Conservation (phyloP, 371 early-diverging fungal genomes). For the Lichtheimia ornata region DNA sequence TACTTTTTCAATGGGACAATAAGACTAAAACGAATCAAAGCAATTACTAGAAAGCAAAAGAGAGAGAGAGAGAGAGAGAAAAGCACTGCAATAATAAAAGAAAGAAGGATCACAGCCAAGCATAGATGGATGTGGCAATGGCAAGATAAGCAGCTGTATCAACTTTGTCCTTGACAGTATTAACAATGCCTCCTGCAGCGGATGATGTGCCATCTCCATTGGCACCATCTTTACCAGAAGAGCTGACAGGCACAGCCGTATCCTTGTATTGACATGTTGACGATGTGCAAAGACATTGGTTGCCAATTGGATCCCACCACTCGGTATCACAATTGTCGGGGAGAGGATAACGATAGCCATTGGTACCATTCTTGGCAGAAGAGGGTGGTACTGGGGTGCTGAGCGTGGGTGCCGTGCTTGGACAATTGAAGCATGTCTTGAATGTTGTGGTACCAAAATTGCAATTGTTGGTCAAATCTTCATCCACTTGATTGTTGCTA, state of each 20-base stretch:
- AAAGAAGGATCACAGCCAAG: slow-evolving; percentile 6
- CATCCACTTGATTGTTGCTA: slow-evolving; percentile 47
- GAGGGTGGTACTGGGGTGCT: slow-evolving; percentile 56
- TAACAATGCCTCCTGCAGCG: neutral
- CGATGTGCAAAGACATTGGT: slow-evolving; percentile 53
- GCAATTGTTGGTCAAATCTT: slow-evolving; percentile 47
- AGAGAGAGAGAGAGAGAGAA: neutral
- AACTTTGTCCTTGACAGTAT: neutral
- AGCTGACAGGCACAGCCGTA: slow-evolving; percentile 29
- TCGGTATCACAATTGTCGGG: slow-evolving; percentile 66
- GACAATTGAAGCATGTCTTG: slow-evolving; percentile 72
- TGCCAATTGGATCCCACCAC: slow-evolving; percentile 74
- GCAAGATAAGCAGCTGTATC: slow-evolving; percentile 3
- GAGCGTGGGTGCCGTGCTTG: slow-evolving; percentile 48
- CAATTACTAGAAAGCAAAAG: neutral
- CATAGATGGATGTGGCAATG: slow-evolving; percentile 11
- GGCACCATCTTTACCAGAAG: slow-evolving; percentile 1
- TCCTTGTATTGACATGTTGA: slow-evolving; percentile 51
- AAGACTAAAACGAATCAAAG: neutral
- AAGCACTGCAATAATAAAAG: neutral
- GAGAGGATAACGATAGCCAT: slow-evolving; percentile 51
- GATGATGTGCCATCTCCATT: slow-evolving; percentile 1
- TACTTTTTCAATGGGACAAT: neutral
- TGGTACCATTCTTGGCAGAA: slow-evolving; percentile 41
- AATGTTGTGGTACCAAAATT: slow-evolving; percentile 55